These are phyloP conservation scores for Boletus subparvulus DNA, from an alignment of 768 basidiomycete species.

Conservation along the genomic window DNA sequence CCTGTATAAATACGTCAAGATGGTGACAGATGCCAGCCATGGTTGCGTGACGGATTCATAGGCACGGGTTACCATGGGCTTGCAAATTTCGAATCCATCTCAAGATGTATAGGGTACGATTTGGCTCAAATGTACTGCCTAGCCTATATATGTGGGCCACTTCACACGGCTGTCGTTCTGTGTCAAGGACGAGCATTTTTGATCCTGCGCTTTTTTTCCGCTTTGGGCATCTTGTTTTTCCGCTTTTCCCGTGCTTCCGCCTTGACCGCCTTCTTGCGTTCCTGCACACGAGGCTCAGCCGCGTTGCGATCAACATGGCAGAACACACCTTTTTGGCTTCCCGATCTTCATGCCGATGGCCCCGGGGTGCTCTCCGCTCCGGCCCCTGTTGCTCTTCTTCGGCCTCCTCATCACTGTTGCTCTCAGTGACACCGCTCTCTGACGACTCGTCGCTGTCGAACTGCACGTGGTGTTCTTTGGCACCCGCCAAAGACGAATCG, in stretches of 20 bases:
- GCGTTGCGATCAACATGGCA: slow-evolving; percentile 4
- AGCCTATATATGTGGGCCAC: slow-evolving; percentile 3
- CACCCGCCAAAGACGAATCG: slow-evolving; percentile 26
- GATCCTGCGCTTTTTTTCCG: slow-evolving; percentile 86
- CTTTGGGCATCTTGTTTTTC: slow-evolving; percentile 93
- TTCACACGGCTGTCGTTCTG: slow-evolving; percentile 17
- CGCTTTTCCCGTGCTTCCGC: slow-evolving; percentile 84
- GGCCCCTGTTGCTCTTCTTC: slow-evolving; percentile 36
- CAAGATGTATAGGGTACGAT: slow-evolving; percentile 5
- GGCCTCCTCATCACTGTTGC: slow-evolving; percentile 35
- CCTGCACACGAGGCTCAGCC: slow-evolving; percentile 45
- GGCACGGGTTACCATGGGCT: slow-evolving; percentile 20
- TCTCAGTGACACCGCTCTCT: slow-evolving; percentile 26
- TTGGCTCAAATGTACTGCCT: neutral
- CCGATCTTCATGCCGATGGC: slow-evolving; percentile 91
- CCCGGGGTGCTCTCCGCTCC: slow-evolving; percentile 63
- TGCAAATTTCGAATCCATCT: slow-evolving; percentile 6
- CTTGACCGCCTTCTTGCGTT: slow-evolving; percentile 88
- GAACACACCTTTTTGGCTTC: slow-evolving; percentile 79
- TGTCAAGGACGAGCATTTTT: slow-evolving; percentile 43
- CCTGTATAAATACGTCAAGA: slow-evolving; percentile 85
- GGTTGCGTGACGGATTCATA: slow-evolving; percentile 90
- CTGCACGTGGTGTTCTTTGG: slow-evolving; percentile 13
- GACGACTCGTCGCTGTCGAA: slow-evolving; percentile 20
- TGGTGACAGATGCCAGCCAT: slow-evolving; percentile 86